Evolutionary conservation across 2,329 filamentous ascomycete species (phyloP).

Genomic region (Ilyonectria sp.): DNA sequence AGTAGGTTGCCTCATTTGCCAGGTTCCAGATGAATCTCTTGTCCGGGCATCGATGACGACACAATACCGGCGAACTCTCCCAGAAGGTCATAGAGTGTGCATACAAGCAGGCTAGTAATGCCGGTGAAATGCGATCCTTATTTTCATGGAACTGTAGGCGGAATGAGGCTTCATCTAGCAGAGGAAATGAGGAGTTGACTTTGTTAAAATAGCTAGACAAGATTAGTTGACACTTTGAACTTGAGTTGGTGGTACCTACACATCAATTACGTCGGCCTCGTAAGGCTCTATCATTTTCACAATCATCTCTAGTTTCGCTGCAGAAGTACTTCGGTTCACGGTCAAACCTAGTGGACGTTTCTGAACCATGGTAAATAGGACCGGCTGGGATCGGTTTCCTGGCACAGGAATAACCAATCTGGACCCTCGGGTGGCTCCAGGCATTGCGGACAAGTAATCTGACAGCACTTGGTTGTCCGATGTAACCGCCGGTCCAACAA

Average conservation of each 20-base stretch:
- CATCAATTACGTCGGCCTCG: slow-evolving; percentile 63
- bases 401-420: slow-evolving; percentile 52
- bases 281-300: slow-evolving; percentile 73
- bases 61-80: slow-evolving; percentile 62
- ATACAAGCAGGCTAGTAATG: slow-evolving; percentile 70
- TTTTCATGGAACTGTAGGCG: slow-evolving; percentile 61
- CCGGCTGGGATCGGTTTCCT: slow-evolving; percentile 53
- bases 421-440: slow-evolving; percentile 48
- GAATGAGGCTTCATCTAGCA: slow-evolving; percentile 71
- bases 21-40: slow-evolving; percentile 74
- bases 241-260: slow-evolving; percentile 52
- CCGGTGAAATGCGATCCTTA: slow-evolving; percentile 67
- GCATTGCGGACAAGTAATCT: slow-evolving; percentile 65
- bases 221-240: slow-evolving; percentile 25
- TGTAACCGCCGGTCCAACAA: slow-evolving; percentile 72
- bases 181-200: slow-evolving; percentile 73
- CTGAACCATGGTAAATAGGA: slow-evolving; percentile 63
- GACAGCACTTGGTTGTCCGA: slow-evolving; percentile 74
- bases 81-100: slow-evolving; percentile 72
- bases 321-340: slow-evolving; percentile 55
- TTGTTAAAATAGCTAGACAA: slow-evolving; percentile 47
- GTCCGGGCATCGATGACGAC: slow-evolving; percentile 67
- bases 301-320: slow-evolving; percentile 67
- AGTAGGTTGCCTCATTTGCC: slow-evolving; percentile 72
- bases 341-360: slow-evolving; percentile 61